Base-by-base conservation (phyloP, 1,284 basidiomycete genomes). In the Boletus smithii region DNA sequence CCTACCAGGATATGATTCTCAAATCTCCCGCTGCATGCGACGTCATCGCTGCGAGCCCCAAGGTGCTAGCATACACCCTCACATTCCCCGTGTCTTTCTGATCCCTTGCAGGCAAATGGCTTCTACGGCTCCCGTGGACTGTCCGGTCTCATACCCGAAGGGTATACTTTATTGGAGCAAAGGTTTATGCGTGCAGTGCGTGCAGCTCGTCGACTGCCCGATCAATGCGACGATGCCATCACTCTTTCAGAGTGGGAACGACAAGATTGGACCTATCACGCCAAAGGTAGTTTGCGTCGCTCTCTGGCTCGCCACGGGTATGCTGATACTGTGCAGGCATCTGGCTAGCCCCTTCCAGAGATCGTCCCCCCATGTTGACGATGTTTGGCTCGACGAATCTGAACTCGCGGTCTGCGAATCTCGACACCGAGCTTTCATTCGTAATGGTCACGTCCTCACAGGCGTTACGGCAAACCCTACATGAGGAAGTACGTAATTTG, bases 221-320 rank as follows among this genome's bases (percentile, higher is more conserved):
- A 67, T 46, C 55, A 68, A 11, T 26, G 8, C 30, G 29, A 50
- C 38, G 63, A 69, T 16, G 79, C 81, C 1, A 78, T 98, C 17
- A 74, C 83, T 50, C 73, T 99, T 49, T 77, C 75, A 50, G 94
- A 98, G 67, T 98, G 95, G 95, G 80, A 83, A 60, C 81, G 80
- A 54, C 69, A 77, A n/a, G 91, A 87, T 0, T 99, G 97, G 97
- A 99, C 95, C 0, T 99, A 99, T 70, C 95, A 99, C 62, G 91
- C 94, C 26, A 99, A 98, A 79, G 95, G 95, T 92, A 54, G 44
- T 55, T 20, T 22, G 11, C 9, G 9, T 23, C 51, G 34, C 47
- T 41, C 41, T 30, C 44, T 51, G 26, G n/a, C n/a, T 43, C 38
- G 22, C 18, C 27, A 14, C 14, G 23, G 2, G 17, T 14, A 42